Evolutionary conservation across 345 rosid genomes (phyloP).

Genomic region (Cardamine chenopodiifolia): DNA sequence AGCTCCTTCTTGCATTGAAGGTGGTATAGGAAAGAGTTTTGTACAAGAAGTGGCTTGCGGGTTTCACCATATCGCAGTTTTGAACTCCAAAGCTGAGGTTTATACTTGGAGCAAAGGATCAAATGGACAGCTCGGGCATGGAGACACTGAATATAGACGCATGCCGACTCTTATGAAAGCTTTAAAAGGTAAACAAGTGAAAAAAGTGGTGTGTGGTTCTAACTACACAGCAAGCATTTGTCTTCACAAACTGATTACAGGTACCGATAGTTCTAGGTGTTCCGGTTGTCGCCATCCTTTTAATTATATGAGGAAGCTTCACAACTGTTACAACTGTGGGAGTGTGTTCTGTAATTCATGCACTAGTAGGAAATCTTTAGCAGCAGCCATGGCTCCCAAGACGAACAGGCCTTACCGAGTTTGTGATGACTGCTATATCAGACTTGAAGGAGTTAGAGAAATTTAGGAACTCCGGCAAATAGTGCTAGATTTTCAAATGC

Average conservation of each 20-base stretch:
- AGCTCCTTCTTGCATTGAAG: slow-evolving; percentile 54
- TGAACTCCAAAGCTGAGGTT: slow-evolving; percentile 63
- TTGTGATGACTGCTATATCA: slow-evolving; percentile 60
- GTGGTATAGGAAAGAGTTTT: slow-evolving; percentile 47
- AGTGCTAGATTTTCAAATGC: slow-evolving; percentile 50
- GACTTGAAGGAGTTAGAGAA: slow-evolving; percentile 51
- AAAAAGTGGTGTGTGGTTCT: slow-evolving; percentile 57
- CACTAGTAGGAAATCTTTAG: slow-evolving; percentile 57
- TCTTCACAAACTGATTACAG: slow-evolving; percentile 56
- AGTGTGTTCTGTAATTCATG: slow-evolving; percentile 60
- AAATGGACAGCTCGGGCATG: slow-evolving; percentile 68
- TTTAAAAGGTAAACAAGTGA: slow-evolving; percentile 61
- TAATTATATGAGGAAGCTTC: slow-evolving; percentile 61
- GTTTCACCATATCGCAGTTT: slow-evolving; percentile 59
- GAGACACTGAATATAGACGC: slow-evolving; percentile 50
- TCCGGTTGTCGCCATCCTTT: slow-evolving; percentile 56
- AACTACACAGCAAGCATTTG: slow-evolving; percentile 63
- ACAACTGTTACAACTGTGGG: slow-evolving; percentile 70
- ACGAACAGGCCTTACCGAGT: slow-evolving; percentile 63
- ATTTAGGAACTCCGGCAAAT: slow-evolving; percentile 35
- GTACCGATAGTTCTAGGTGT: slow-evolving; percentile 54
- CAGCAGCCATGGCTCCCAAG: slow-evolving; percentile 72
- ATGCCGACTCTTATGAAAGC: slow-evolving; percentile 62
- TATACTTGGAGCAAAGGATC: slow-evolving; percentile 73
- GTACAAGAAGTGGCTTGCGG: slow-evolving; percentile 68